Evolutionary conservation across 1,139 yeast species (phyloP).

Genomic region (Magnusiomyces tetraspermus): DNA sequence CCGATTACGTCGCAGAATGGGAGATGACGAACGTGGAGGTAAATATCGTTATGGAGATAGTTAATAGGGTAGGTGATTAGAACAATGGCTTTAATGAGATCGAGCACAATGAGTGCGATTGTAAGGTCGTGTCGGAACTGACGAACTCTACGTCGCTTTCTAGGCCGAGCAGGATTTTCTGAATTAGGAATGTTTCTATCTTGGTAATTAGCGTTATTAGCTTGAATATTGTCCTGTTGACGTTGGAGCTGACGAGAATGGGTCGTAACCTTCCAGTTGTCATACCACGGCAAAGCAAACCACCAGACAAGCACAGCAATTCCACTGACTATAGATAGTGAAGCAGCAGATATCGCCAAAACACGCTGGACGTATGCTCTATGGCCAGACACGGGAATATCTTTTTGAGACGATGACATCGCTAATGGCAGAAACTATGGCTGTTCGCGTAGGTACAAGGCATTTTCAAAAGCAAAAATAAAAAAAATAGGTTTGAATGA

Average conservation of each 20-base stretch:
- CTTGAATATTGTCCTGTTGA: neutral
- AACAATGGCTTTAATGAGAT: conserved; percentile 58
- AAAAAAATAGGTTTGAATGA: too few species aligned
- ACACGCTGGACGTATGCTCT: conserved; percentile 11
- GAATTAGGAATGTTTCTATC: neutral
- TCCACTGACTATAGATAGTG: conserved; percentile 11
- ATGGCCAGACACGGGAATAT: neutral
- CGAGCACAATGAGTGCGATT: conserved; percentile 55
- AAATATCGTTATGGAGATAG: conserved; percentile 37
- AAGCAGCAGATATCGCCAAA: conserved; percentile 10
- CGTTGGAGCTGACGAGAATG: neutral
- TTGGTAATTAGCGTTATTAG: neutral
- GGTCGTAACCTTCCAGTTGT: conserved; percentile 3
- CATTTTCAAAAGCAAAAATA: too few species aligned
- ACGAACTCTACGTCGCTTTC: conserved; percentile 17
- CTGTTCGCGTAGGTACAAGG: neutral
- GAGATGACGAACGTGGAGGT: conserved; percentile 31
- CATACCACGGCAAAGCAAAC: conserved; percentile 10
- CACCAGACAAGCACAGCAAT: conserved; percentile 14
- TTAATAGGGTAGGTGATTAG: conserved; percentile 58
- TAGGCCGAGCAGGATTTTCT: neutral
- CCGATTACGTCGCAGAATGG: conserved; percentile 59
- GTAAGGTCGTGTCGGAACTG: conserved; percentile 68
- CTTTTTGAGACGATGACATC: neutral
- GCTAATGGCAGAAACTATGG: neutral